These are phyloP conservation scores for Auriscalpium orientale DNA, from an alignment of 768 basidiomycete genomes.

Conservation along the genomic window DNA sequence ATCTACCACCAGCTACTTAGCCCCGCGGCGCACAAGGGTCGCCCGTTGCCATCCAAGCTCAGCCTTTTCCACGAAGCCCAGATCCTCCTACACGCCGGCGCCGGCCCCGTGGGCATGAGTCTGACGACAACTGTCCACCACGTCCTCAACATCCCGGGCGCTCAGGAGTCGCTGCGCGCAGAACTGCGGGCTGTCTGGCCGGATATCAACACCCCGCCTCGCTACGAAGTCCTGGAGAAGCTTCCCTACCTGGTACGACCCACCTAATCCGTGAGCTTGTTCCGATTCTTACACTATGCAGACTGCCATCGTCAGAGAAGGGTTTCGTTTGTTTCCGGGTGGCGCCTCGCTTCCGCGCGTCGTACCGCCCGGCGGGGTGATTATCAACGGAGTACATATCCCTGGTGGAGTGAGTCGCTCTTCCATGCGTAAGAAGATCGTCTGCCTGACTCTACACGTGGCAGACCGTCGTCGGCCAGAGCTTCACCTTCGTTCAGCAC, in stretches of 20 bases:
- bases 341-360: neutral
- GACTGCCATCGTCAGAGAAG: conserved; percentile 3
- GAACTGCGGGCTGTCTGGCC: neutral
- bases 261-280: neutral
- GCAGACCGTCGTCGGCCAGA: neutral
- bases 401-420: neutral
- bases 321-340: neutral
- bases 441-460: neutral
- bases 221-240: neutral
- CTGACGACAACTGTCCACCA: neutral
- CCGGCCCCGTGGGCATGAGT: neutral
- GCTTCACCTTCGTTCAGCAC: neutral
- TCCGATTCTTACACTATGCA: neutral
- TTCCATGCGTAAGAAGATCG: neutral
- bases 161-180: neutral
- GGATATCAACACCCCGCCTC: neutral
- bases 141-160: neutral
- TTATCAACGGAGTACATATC: neutral
- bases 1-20: neutral
- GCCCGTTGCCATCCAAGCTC: neutral
- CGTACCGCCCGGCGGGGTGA: neutral
- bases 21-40: neutral
- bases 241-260: neutral
- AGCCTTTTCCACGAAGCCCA: neutral
- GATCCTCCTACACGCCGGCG: neutral